These are phyloP conservation scores for Lactarius indigo DNA, from an alignment of 768 basidiomycete genomes.

Conservation along the genomic window DNA sequence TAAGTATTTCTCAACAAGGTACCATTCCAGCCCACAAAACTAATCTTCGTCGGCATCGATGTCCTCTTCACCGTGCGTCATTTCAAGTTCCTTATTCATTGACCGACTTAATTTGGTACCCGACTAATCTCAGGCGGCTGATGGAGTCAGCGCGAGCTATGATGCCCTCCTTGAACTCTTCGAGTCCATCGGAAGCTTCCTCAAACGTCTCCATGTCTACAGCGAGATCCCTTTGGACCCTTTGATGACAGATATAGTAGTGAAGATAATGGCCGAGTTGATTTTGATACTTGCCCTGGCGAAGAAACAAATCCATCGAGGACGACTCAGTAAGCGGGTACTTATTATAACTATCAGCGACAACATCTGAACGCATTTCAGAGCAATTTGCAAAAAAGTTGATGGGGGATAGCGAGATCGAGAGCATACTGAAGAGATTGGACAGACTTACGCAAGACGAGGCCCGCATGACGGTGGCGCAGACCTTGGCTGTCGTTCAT, in stretches of 20 bases:
- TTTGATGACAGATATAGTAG: neutral
- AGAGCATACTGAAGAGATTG: neutral
- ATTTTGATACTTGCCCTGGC: neutral
- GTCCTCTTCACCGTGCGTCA: neutral
- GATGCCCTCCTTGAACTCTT: neutral
- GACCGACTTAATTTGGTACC: neutral
- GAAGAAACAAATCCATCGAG: neutral
- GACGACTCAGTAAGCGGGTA: neutral
- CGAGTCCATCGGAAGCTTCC: constrained; percentile 2
- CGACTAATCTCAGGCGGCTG: neutral
- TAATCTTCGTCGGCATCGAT: neutral
- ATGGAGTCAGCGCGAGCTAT: neutral
- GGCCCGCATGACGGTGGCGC: neutral
- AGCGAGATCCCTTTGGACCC: neutral
- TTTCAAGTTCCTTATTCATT: neutral
- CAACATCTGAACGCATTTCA: neutral
- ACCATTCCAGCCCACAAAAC: neutral
- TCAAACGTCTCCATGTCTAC: neutral
- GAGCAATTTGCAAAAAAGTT: neutral
- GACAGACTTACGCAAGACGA: neutral
- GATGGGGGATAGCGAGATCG: neutral
- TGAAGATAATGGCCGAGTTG: constrained; percentile 1
- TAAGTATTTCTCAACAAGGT: neutral
- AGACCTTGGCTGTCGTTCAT: neutral
- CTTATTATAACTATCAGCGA: neutral